phyloP scores from a whole-genome alignment of 73 alveolate genomes.

The Chromera velia region DNA sequence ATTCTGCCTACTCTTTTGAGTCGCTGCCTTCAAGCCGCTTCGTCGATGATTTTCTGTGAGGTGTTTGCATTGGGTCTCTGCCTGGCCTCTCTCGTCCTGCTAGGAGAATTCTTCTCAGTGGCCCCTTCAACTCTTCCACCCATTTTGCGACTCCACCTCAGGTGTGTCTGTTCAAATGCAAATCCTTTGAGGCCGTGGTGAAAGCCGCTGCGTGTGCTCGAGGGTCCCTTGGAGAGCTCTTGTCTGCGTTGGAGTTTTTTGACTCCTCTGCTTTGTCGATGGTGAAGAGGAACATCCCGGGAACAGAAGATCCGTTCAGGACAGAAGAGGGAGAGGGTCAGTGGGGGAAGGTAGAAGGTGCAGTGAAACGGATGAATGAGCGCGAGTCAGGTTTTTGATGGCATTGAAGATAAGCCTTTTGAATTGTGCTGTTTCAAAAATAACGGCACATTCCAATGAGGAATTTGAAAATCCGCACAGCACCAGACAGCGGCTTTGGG shows the following conservation, averaged over 20 bases:
- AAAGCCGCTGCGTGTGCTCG: neutral
- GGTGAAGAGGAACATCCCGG: neutral
- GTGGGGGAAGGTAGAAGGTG: no score
- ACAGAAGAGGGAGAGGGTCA: no score
- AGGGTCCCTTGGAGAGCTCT: constrained; percentile 3
- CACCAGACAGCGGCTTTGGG: neutral
- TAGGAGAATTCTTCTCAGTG: no score
- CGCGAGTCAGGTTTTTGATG: no score
- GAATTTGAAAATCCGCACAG: constrained; percentile 5
- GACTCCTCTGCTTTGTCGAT: neutral
- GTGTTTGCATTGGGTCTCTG: no score
- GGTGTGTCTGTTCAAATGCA: constrained; percentile 30
- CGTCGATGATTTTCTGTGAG: no score
- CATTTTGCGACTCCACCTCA: no score
- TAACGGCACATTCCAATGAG: constrained; percentile 7
- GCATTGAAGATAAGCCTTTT: no score
- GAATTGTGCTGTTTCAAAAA: neutral
- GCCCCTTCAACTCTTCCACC: neutral
- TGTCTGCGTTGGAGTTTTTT: constrained; percentile 18
- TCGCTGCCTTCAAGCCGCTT: no score
- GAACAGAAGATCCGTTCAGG: neutral
- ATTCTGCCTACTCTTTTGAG: no score
- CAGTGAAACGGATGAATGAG: no score
- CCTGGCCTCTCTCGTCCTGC: no score
- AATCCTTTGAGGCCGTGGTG: constrained; percentile 20